Conservation (phyloP, 345 rosid species). For the Excoecaria cochinchinensis region DNA sequence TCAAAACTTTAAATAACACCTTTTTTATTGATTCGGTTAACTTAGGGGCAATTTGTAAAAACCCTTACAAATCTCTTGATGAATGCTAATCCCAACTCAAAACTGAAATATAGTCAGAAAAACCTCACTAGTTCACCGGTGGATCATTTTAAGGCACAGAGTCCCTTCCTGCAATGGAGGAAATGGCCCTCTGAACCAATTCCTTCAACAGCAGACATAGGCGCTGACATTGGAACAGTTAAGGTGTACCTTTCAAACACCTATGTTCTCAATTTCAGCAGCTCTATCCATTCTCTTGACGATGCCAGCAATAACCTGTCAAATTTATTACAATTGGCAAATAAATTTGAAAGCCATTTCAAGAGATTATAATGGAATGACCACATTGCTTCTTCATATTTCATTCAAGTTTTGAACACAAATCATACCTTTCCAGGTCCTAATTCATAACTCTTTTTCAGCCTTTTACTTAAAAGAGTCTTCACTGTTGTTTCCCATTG, state of each 20-base stretch:
- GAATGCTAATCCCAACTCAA: neutral
- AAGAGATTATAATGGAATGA: too few relatives aligned
- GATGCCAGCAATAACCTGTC: constrained; percentile 93
- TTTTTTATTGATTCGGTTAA: too few relatives aligned
- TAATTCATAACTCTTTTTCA: constrained; percentile 77
- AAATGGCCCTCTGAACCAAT: neutral
- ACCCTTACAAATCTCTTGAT: too few relatives aligned
- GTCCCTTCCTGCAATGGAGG: neutral
- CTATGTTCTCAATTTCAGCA: constrained; percentile 67
- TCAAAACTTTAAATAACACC: too few relatives aligned
- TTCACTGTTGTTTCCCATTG: constrained; percentile 97
- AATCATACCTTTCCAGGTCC: constrained; percentile 93
- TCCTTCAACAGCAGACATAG: neutral
- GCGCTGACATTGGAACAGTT: neutral
- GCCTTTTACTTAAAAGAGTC: constrained; percentile 68
- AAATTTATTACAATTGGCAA: constrained; percentile 7
- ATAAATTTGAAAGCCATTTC: constrained; percentile 4
- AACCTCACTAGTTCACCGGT: neutral
- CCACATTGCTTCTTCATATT: too few relatives aligned
- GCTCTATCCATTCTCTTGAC: constrained; percentile 84
- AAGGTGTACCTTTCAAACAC: constrained; percentile 43
- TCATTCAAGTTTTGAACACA: neutral
- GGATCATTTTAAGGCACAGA: neutral
- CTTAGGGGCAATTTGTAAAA: too few relatives aligned
- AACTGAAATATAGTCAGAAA: neutral